Percentiles rank a stretch among this genome's conserved stretches.
These are phyloP conservation scores for Russula virescens DNA, from an alignment of 768 basidiomycete species.

Conservation along the genomic window DNA sequence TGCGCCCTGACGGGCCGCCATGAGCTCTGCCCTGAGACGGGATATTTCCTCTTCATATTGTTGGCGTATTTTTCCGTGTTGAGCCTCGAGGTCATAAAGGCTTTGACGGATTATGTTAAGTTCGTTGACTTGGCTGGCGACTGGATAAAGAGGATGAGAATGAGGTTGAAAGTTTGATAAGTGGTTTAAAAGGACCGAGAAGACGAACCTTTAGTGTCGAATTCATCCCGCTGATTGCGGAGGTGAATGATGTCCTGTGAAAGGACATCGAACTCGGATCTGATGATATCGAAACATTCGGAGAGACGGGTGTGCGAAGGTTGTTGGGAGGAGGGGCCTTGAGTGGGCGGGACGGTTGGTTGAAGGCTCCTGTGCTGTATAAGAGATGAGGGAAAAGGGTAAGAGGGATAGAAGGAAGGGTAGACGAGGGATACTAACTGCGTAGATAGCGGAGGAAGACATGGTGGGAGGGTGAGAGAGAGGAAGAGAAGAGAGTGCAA, in stretches of 20 bases:
- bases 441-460: conserved; percentile 30
- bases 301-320: conserved; percentile 45
- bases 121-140: conserved; percentile 81
- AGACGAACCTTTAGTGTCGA: conserved; percentile 76
- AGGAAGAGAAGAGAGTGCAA: conserved; percentile 22
- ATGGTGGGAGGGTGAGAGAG: conserved; percentile 18
- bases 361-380: conserved; percentile 39
- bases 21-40: conserved; percentile 63
- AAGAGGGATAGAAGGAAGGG: not conserved
- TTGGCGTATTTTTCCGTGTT: conserved; percentile 79
- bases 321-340: conserved; percentile 28
- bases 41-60: conserved; percentile 83
- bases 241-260: conserved; percentile 59
- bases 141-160: conserved; percentile 34
- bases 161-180: conserved; percentile 1
- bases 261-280: conserved; percentile 78
- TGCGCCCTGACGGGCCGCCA: conserved; percentile 42
- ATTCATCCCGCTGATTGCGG: conserved; percentile 80
- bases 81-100: conserved; percentile 86
- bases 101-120: conserved; percentile 84
- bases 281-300: conserved; percentile 76
- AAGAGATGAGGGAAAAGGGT: not conserved
- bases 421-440: conserved; percentile 23
- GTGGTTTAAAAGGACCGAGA: not conserved
- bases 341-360: conserved; percentile 37